Evolutionary conservation across 2,329 filamentous ascomycete genomes (phyloP).

Genomic region (Diaporthe vexans): DNA sequence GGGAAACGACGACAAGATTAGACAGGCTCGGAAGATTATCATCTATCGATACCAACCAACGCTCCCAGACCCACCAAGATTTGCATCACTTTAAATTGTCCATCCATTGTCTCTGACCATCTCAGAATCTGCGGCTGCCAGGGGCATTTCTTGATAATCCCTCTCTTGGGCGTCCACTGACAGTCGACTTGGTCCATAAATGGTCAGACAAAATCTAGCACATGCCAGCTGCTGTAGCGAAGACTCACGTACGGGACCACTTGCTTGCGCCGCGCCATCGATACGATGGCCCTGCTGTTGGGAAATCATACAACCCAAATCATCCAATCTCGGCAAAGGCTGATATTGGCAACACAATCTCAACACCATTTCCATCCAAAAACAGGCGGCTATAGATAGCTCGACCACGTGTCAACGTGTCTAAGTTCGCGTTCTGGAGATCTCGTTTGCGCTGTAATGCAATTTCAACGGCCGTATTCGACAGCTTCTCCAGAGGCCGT

Average conservation of each 20-base stretch:
- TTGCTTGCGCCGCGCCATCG: background rate
- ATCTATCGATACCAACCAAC: background rate
- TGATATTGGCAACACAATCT: slow-evolving; percentile 18
- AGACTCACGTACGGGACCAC: slow-evolving; percentile 7
- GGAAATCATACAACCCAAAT: background rate
- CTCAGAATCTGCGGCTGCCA: slow-evolving; percentile 11
- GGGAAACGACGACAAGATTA: background rate
- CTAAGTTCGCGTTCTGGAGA: background rate
- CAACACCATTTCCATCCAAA: background rate
- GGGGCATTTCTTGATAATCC: background rate
- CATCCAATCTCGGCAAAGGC: slow-evolving; percentile 9
- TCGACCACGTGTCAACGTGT: background rate
- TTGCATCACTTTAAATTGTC: slow-evolving; percentile 15
- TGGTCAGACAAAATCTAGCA: background rate
- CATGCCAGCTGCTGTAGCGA: background rate
- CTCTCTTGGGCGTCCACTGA: background rate
- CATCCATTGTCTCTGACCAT: slow-evolving; percentile 1
- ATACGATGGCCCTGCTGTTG: background rate
- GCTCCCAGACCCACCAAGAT: background rate
- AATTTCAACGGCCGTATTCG: too few species aligned
- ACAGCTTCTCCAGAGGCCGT: too few species aligned
- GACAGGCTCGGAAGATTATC: background rate
- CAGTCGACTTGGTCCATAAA: background rate
- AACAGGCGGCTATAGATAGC: background rate
- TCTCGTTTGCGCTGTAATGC: background rate